Base-by-base conservation (phyloP, 345 rosid species). In the Reutealis trisperma region DNA sequence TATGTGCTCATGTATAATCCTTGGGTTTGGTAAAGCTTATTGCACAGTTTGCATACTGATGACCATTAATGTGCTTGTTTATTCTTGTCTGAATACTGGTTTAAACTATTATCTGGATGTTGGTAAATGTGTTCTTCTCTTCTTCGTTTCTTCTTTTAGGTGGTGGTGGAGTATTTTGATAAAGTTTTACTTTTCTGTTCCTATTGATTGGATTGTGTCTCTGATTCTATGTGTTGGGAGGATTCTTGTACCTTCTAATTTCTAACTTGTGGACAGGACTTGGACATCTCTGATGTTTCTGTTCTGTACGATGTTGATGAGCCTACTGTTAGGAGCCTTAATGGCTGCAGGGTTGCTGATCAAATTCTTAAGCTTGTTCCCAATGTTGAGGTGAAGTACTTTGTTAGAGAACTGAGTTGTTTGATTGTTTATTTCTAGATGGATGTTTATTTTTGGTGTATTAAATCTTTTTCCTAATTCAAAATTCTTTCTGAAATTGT, bases 301-400 rank as follows among this genome's bases (percentile, higher is more conserved):
- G 94, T 95, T 78, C 86, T 93, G 22, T 79, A 86, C 69, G 82
- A 92, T 69, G 91, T 90, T 55, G 99, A 95, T 84, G 99, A 92
- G 84, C 97, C 88, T 54, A 92, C 96, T 25, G 99, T 89, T 68
- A 90, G 97, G 63, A 95, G 99, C 83, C 99, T 95, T 78, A 93
- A 93, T 84, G 99, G 99, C 13, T 95, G 99, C 88, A 87, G 98
- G 82, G 99, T 92, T 85, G 98, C 99, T 41, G 99, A 93, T 84
- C 98, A 90, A 87, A 95, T 95, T 79, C 90, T 95, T 30, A 93
- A 89, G 81, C 93, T 90, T 34, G 94, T 95, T 84, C 98, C 99
- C 57, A 90, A 90, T 80, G 82, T 89, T 78, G 89, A 95, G 99
- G 99, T 92, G 77, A 79, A 75, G 73, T 72, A 76, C 67, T 14